Percentiles rank a stretch among this genome's conserved stretches.
Evolutionary conservation across 192 early-diverging fungal species (phyloP).

Genomic region (Piromyces finnis): DNA sequence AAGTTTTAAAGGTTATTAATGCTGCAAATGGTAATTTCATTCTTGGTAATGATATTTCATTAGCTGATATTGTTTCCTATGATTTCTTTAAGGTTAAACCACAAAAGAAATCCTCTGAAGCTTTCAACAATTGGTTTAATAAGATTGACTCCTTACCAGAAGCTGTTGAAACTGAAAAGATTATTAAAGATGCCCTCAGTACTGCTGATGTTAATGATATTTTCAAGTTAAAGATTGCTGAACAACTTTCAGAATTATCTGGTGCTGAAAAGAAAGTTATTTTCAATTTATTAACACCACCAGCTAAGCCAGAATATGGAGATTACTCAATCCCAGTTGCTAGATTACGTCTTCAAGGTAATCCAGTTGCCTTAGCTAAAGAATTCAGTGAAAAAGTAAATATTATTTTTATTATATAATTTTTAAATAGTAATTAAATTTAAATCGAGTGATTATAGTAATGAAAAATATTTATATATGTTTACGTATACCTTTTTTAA

Average conservation of each 20-base stretch:
- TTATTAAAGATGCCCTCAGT: background rate
- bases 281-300: background rate
- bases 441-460: too few relatives aligned
- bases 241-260: background rate
- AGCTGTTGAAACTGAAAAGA: background rate
- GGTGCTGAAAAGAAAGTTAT: background rate
- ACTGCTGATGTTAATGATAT: background rate
- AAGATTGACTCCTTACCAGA: background rate
- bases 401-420: background rate
- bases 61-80: background rate
- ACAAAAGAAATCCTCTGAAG: background rate
- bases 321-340: background rate
- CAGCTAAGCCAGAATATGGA: background rate
- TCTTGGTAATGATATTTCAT: background rate
- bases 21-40: background rate
- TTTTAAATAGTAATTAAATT: too few relatives aligned
- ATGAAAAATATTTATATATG: too few relatives aligned
- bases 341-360: background rate
- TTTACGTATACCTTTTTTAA: too few relatives aligned
- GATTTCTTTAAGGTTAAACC: background rate
- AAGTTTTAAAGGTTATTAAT: background rate
- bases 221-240: background rate
- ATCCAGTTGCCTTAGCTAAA: background rate
- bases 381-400: background rate
- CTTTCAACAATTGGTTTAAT: background rate